phyloP scores from a whole-genome alignment of 1,139 yeast genomes.

The Candida pseudocylindracea region DNA sequence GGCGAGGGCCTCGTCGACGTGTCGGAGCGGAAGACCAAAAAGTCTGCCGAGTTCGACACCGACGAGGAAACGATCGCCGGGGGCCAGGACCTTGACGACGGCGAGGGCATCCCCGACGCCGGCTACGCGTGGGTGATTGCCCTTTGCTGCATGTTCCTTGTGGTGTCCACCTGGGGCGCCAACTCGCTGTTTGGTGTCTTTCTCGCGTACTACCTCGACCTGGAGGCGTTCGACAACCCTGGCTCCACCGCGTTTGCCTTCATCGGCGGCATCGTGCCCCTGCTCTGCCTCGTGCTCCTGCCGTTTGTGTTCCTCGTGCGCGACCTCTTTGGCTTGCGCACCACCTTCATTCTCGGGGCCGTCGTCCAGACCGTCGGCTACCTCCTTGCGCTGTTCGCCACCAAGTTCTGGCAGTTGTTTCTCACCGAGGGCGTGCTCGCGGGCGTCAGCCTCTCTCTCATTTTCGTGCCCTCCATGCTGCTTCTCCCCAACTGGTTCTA shows the following conservation, averaged over 20 bases:
- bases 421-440: constrained; percentile 46
- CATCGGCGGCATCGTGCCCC: constrained; percentile 47
- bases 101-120: too few relatives aligned
- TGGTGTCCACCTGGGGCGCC: constrained; percentile 53
- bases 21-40: too few relatives aligned
- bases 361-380: constrained; percentile 31
- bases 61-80: too few relatives aligned
- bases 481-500: constrained; percentile 29
- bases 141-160: constrained; percentile 9
- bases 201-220: constrained; percentile 26
- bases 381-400: constrained; percentile 42
- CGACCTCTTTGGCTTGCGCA: constrained; percentile 11
- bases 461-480: constrained; percentile 7
- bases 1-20: too few relatives aligned
- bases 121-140: too few relatives aligned
- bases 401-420: constrained; percentile 38
- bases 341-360: constrained; percentile 16
- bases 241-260: constrained; percentile 43
- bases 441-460: constrained; percentile 36
- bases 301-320: constrained; percentile 22
- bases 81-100: too few relatives aligned
- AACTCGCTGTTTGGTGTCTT: constrained; percentile 53
- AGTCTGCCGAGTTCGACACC: too few relatives aligned
- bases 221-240: constrained; percentile 15
- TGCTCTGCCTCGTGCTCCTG: constrained; percentile 31